Conservation (phyloP, 2,329 filamentous ascomycete genomes). For the Clonostachys rhizophaga region DNA sequence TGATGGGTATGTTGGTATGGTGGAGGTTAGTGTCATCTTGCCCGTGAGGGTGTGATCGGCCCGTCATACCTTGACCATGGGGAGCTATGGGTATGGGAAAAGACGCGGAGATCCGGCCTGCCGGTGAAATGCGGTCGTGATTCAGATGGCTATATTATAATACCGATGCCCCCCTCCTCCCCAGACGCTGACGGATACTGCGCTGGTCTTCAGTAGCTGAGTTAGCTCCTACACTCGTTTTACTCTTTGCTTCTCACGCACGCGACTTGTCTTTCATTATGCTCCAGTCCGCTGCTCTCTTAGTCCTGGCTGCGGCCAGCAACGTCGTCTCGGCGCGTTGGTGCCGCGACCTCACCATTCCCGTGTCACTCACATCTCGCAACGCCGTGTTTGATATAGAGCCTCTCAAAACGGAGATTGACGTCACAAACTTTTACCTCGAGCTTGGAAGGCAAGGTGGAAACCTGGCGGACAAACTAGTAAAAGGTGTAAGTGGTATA, state of each 20-base stretch:
- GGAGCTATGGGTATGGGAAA: no score
- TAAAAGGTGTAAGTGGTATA: slow-evolving; percentile 33
- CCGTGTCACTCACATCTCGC: slow-evolving; percentile 46
- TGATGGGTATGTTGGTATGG: no score
- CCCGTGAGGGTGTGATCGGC: no score
- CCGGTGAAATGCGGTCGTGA: no score
- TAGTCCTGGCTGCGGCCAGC: slow-evolving; percentile 2
- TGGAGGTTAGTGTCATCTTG: no score
- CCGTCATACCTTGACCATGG: no score
- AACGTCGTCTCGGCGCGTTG: slow-evolving; percentile 21
- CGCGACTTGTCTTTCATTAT: slow-evolving; percentile 1
- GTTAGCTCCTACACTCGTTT: no score
- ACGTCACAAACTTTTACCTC: slow-evolving; percentile 51
- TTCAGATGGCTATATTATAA: no score
- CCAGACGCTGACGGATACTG: no score
- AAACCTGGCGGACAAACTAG: slow-evolving; percentile 38
- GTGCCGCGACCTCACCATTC: slow-evolving; percentile 47
- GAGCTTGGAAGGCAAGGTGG: slow-evolving; percentile 40
- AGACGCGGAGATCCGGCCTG: no score
- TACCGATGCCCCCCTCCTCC: no score
- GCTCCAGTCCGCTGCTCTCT: slow-evolving; percentile 2
- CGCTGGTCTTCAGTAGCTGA: no score
- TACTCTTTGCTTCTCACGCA: neutral
- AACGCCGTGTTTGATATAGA: slow-evolving; percentile 48
- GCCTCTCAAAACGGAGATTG: slow-evolving; percentile 45